Evolutionary conservation across 1,284 basidiomycete species (phyloP), one percentile per base, ranked within the genome.

Genomic region (Pyrrhoderma lamaoense): DNA sequence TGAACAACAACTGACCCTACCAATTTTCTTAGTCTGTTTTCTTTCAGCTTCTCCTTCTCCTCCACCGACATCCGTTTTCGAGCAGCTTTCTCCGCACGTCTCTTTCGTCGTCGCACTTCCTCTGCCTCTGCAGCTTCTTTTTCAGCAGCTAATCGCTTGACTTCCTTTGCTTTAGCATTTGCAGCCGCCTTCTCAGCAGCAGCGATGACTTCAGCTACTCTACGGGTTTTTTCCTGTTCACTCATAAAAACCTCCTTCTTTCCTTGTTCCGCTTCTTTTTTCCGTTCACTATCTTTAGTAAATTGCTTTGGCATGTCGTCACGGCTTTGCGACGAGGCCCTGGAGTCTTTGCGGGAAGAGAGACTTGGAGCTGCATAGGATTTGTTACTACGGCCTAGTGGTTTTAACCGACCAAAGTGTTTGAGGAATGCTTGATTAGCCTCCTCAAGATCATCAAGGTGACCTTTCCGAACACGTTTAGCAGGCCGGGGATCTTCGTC

Each of bases 1-100:
- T 83, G 85, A 37, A 99, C 95, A 25, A 98, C 94, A 1, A 96
- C 77, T 13, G 84, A 82, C 19, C 93, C 89, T 7, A 99, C 81
- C 19, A 97, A 75, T 65, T 91, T 92, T 58, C 83, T 67, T 56
- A 97, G 66, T 58, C 79, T 71, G 74, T 90, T 93, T 68, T 94
- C 90, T 71, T 89, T 93, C 52, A 74, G 72, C 8, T 72, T 74
- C 60, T 85, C 79, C 64, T 74, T 79, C 60, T 81, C 77, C 60
- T 82, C 77, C 51, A 70, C 66, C 43, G 74, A 65, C 58, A 67
- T 72, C 49, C 22, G 49, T 53, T 36, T 58, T 47, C 37, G 69
- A 67, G 4, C 70, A 75, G 1, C 61, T 37, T 52, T 57, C 37
- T 42, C 39, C 35, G 31, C 34, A 16, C 34, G 27, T 23, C 34